Conservation (phyloP, 2,329 filamentous ascomycete genomes). For the Penicillium sclerotigenum region DNA sequence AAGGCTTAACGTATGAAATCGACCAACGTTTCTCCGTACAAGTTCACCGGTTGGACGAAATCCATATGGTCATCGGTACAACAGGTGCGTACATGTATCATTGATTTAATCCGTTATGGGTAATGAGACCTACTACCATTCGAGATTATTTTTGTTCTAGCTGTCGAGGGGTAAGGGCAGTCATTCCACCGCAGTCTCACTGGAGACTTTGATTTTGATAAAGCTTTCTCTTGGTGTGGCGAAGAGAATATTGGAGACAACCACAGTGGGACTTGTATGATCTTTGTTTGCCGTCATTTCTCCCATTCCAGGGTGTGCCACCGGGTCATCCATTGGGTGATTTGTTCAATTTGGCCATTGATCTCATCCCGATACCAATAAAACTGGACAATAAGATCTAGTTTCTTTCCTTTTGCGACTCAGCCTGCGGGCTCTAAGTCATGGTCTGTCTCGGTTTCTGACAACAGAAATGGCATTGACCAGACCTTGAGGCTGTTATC, state of each 20-base stretch:
- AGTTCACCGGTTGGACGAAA: neutral
- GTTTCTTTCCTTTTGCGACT: neutral
- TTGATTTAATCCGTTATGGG: too few relatives aligned
- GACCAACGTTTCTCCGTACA: neutral
- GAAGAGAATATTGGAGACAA: neutral
- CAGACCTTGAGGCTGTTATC: slow-evolving; percentile 45
- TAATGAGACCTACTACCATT: neutral
- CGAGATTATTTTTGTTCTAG: neutral
- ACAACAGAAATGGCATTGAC: slow-evolving; percentile 30
- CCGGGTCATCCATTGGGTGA: too few relatives aligned
- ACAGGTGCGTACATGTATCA: neutral
- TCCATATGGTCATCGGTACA: neutral
- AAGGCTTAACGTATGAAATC: too few relatives aligned
- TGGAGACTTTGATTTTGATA: neutral
- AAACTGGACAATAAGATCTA: neutral
- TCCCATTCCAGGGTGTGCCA: neutral
- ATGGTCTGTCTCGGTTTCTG: neutral
- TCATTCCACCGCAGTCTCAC: neutral
- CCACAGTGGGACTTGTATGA: neutral
- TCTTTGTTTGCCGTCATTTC: neutral
- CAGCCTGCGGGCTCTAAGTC: neutral
- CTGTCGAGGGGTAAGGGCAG: neutral
- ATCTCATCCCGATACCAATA: neutral
- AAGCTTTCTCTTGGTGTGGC: neutral
- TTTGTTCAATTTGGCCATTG: neutral